Conservation (phyloP, 345 rosid genomes). For the Fremontodendron californicum region DNA sequence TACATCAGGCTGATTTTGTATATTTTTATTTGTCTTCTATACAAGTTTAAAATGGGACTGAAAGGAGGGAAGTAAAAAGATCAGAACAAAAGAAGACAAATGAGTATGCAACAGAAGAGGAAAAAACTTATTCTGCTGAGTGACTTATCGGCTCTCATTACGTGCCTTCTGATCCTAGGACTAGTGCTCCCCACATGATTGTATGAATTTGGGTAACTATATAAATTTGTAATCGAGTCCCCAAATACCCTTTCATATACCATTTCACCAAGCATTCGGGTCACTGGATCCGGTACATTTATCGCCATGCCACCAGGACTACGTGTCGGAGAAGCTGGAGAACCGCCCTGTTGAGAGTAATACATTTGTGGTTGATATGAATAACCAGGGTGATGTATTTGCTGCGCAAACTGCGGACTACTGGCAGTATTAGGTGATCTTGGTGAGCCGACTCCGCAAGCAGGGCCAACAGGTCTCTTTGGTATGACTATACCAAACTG, state of each 20-base stretch:
- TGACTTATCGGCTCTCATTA: conserved; percentile 62
- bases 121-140: conserved; percentile 72
- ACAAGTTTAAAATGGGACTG: not conserved
- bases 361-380: conserved; percentile 23
- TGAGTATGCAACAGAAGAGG: conserved; percentile 54
- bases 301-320: conserved; percentile 33
- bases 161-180: conserved; percentile 67
- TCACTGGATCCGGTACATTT: conserved; percentile 37
- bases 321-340: conserved; percentile 33
- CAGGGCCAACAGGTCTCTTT: conserved; percentile 48
- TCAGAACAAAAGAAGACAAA: conserved; percentile 75
- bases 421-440: conserved; percentile 17
- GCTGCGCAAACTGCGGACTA: conserved; percentile 20
- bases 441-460: conserved; percentile 28
- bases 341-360: conserved; percentile 30
- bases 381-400: conserved; percentile 24
- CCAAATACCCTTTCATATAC: conserved; percentile 62
- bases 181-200: conserved; percentile 41
- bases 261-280: conserved; percentile 68
- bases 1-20: not conserved
- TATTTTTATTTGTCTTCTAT: not conserved
- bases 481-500: conserved; percentile 36
- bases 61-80: not conserved
- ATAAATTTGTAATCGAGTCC: conserved; percentile 38
- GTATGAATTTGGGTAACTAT: conserved; percentile 47